phyloP scores from a whole-genome alignment of 192 early-diverging fungal genomes.

The Kappamyces sp. region DNA sequence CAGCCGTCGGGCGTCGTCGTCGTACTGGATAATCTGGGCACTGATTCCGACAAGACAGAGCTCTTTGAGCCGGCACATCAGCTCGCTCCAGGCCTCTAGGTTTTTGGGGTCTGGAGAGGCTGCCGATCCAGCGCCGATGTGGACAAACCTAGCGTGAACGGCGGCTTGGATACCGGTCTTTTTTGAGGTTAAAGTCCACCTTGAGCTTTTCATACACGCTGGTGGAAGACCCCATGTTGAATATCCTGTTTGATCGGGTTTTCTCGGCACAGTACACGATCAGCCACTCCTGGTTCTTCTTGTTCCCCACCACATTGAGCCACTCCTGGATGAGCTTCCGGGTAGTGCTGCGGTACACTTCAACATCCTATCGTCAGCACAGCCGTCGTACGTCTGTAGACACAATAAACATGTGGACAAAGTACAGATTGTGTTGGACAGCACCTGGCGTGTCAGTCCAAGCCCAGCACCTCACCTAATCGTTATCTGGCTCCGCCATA shows the following conservation, averaged over 20 bases:
- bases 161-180: slow-evolving; percentile 42
- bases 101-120: slow-evolving; percentile 33
- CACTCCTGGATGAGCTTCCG: slow-evolving; percentile 69
- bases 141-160: slow-evolving; percentile 20
- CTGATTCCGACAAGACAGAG: slow-evolving; percentile 66
- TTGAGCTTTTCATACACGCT: slow-evolving; percentile 77
- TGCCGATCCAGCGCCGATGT: slow-evolving; percentile 7
- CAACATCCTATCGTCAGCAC: slow-evolving; percentile 55
- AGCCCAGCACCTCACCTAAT: too few species aligned
- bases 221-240: slow-evolving; percentile 20
- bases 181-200: slow-evolving; percentile 69
- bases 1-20: slow-evolving; percentile 81
- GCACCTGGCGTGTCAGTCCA: not conserved
- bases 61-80: slow-evolving; percentile 69
- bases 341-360: slow-evolving; percentile 62
- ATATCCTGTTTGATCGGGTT: slow-evolving; percentile 12
- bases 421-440: slow-evolving; percentile 40
- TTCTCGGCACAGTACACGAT: slow-evolving; percentile 48
- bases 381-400: not conserved
- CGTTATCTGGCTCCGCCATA: too few species aligned
- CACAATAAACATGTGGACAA: slow-evolving; percentile 76
- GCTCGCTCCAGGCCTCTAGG: slow-evolving; percentile 62
- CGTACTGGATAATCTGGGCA: slow-evolving; percentile 71
- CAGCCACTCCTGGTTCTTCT: slow-evolving; percentile 87
- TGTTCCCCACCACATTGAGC: slow-evolving; percentile 63